Evolutionary conservation across 78 protist genomes (phyloP), one percentile per base, ranked within the genome.

Genomic region (Corallochytrium limacisporum): DNA sequence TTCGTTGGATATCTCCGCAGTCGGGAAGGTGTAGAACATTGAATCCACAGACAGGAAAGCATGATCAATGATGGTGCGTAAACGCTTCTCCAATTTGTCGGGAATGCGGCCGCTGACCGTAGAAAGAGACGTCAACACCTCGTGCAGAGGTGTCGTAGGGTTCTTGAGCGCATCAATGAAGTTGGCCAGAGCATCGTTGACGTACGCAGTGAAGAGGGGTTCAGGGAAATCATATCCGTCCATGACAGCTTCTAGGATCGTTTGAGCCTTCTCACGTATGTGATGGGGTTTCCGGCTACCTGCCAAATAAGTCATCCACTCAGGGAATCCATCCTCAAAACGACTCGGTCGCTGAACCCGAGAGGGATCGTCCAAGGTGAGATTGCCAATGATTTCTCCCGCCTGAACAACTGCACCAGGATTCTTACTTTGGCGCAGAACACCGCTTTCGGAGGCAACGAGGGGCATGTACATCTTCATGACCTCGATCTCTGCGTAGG

Each of bases 391-490:
- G 60, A 93, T 57, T n/a, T 84, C 84, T 35, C 96, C 98, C 0
- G 87, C 66, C 13, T 46, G 7, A 72, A 93, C 40, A 32, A 89
- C 74, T 39, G 86, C 12, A 40, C 98, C 98, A 9, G 66, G 29
- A 15, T 6, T 12, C 49, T 15, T 37, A 2, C 10, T 5, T 9
- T n/a, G 65, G 18, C 40, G 47, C 28, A 59, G 47, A 24, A n/a
- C 18, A 37, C 98, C 98, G 0, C 69, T 31, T 20, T 80, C 86
- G 22, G 72, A 38, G 2, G 79, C 82, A 16, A 39, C 20, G n/a
- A 93, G 56, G 16, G 87, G 81, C 85, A 88, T 68, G 77, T 72
- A 55, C 98, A 93, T 93, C 82, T 93, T 93, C 98, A 93, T 93
- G 31, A 86, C 94, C 62, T 93, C 98, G 46, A 88, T 69, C 60